Evolutionary conservation across 306 rosid genomes (phyloP).

Genomic region (Phaseolus lunatus): DNA sequence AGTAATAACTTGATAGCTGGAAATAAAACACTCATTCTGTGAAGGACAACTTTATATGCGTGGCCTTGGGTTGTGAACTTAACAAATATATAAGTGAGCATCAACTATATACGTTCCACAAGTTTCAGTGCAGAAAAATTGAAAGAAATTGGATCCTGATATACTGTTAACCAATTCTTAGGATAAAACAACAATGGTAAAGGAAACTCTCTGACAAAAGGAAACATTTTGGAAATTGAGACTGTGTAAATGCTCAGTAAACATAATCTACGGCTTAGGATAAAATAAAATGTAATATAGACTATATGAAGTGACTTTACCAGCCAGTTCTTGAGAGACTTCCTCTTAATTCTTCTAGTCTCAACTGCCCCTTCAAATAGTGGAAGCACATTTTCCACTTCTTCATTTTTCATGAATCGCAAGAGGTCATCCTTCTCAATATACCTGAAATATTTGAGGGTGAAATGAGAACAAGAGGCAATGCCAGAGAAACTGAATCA

Average conservation of each 20-base stretch:
- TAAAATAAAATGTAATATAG: background rate
- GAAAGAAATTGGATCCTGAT: conserved; percentile 8
- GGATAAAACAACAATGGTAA: conserved; percentile 4
- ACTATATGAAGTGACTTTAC: conserved; percentile 46
- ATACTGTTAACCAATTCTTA: conserved; percentile 29
- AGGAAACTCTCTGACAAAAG: conserved; percentile 2
- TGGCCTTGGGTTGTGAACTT: background rate
- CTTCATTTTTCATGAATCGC: conserved; percentile 74
- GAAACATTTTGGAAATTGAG: conserved; percentile 16
- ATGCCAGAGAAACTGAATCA: conserved; percentile 18
- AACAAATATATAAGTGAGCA: background rate
- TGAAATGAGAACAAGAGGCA: conserved; percentile 37
- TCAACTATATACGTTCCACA: background rate
- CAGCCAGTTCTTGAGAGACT: conserved; percentile 82
- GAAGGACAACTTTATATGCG: background rate
- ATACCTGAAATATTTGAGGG: conserved; percentile 54
- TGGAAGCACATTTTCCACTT: conserved; percentile 70
- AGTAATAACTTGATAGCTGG: conserved; percentile 3
- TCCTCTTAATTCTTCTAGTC: conserved; percentile 73
- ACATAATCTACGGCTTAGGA: background rate
- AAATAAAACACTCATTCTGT: conserved; percentile 24
- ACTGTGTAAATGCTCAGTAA: conserved; percentile 1
- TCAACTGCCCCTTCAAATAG: conserved; percentile 79
- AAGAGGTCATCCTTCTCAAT: conserved; percentile 81
- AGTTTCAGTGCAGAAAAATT: conserved; percentile 18